These are phyloP conservation scores for Schizosaccharomyces lindneri DNA, from an alignment of 805 yeast genomes.

Conservation along the genomic window DNA sequence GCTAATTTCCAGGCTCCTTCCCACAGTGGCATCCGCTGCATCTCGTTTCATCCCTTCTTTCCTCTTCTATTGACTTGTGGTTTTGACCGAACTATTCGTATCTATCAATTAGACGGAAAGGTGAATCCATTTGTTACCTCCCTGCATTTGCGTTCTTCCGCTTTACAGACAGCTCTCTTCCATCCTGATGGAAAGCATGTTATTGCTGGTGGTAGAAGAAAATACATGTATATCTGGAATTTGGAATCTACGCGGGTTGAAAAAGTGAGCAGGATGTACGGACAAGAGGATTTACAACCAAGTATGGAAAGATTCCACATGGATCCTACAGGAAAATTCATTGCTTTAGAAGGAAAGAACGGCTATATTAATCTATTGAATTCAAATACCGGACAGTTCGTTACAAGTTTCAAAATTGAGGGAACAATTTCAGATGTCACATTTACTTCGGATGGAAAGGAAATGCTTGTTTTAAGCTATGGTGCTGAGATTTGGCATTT, in stretches of 20 bases:
- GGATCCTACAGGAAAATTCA: constrained; percentile 43
- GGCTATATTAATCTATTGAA: constrained; percentile 79
- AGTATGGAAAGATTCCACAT: constrained; percentile 64
- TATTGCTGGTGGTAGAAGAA: constrained; percentile 74
- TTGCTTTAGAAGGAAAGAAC: constrained; percentile 57
- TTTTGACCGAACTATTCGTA: constrained; percentile 63
- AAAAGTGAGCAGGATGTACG: constrained; percentile 71
- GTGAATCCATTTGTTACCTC: constrained; percentile 59
- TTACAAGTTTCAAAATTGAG: constrained; percentile 68
- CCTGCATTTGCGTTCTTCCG: constrained; percentile 51
- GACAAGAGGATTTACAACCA: constrained; percentile 64
- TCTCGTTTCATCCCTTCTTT: constrained; percentile 62
- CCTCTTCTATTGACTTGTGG: constrained; percentile 81
- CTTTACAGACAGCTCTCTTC: constrained; percentile 55
- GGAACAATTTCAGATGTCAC: constrained; percentile 67
- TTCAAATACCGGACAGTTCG: constrained; percentile 62
- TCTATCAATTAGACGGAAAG: constrained; percentile 80
- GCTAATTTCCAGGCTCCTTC: constrained; percentile 52
- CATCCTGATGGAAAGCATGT: constrained; percentile 29
- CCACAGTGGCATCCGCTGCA: constrained; percentile 52
- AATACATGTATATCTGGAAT: constrained; percentile 83
- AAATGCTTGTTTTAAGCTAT: constrained; percentile 38
- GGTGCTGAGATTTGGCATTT: constrained; percentile 85
- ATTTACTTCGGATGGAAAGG: constrained; percentile 21
- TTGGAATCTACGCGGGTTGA: constrained; percentile 48